phyloP scores from a whole-genome alignment of 257 asterid species.

The Nicotiana sylvestris region DNA sequence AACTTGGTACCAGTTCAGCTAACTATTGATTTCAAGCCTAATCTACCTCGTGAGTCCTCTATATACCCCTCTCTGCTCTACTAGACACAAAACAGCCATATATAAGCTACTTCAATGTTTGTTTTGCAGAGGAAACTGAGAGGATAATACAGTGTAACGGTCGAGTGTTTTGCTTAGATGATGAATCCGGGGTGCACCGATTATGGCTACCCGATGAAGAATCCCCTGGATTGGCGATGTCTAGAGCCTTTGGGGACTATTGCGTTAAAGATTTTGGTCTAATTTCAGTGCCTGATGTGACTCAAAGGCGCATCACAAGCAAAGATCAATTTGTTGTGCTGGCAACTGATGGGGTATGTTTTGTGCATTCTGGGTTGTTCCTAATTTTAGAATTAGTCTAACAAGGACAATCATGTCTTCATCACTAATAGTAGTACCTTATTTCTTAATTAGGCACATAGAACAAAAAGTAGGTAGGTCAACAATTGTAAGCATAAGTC shows the following conservation, averaged over 20 bases:
- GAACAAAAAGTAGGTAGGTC: not conserved
- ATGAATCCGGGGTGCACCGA: constrained; percentile 84
- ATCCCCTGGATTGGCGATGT: constrained; percentile 96
- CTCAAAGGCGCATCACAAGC: constrained; percentile 57
- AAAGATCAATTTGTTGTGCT: constrained; percentile 75
- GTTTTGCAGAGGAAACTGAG: constrained; percentile 70
- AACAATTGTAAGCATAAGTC: not conserved
- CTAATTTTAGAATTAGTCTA: not conserved
- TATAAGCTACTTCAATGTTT: not conserved
- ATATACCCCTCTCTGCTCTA: not conserved
- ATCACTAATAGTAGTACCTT: not conserved
- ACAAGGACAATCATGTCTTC: not conserved
- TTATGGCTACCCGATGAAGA: constrained; percentile 84
- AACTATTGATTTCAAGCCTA: constrained; percentile 88
- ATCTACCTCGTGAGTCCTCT: constrained; percentile 63
- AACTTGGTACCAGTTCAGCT: constrained; percentile 71
- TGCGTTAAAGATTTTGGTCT: constrained; percentile 87
- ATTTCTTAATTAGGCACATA: not conserved
- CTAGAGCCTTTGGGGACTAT: constrained; percentile 93
- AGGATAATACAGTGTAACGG: constrained; percentile 70
- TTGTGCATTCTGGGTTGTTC: not conserved
- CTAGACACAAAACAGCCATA: not conserved
- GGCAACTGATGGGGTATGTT: constrained; percentile 93
- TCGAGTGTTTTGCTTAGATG: constrained; percentile 63
- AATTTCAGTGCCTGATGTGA: constrained; percentile 83